Evolutionary conservation across 345 rosid genomes (phyloP).

Genomic region (Ceriops zippeliana): DNA sequence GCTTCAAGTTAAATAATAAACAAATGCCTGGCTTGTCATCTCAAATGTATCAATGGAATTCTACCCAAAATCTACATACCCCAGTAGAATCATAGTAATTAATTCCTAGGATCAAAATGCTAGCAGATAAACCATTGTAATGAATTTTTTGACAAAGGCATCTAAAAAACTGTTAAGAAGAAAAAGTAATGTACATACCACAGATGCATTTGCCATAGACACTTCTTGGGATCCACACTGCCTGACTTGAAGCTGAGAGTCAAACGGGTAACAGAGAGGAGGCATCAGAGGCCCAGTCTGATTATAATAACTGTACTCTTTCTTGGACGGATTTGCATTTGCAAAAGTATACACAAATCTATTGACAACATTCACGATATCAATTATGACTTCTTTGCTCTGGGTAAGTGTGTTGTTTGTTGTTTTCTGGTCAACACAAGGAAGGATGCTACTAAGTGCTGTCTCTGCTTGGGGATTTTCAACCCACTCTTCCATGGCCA

Average conservation of each 20-base stretch:
- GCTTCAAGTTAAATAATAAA: too few relatives aligned
- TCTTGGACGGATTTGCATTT: conserved; percentile 62
- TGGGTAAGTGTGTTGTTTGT: conserved; percentile 80
- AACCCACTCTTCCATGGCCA: conserved; percentile 96
- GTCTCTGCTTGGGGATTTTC: conserved; percentile 83
- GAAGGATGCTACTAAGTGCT: conserved; percentile 88
- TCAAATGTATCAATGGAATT: too few relatives aligned
- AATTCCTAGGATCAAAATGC: not conserved
- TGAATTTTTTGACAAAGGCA: not conserved
- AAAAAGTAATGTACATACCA: conserved; percentile 39
- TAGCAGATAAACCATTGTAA: too few relatives aligned
- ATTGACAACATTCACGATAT: conserved; percentile 76
- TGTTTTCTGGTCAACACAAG: conserved; percentile 86
- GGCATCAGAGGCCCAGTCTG: conserved; percentile 90
- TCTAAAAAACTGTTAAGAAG: not conserved
- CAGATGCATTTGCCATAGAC: conserved; percentile 71
- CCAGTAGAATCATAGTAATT: not conserved
- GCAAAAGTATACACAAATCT: conserved; percentile 73
- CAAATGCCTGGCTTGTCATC: too few relatives aligned
- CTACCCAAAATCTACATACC: too few relatives aligned
- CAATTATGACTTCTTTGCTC: conserved; percentile 86
- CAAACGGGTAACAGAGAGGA: conserved; percentile 81
- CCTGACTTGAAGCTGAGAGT: conserved; percentile 54
- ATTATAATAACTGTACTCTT: conserved; percentile 52
- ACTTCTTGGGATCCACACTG: conserved; percentile 63